These are phyloP conservation scores for Mycogone perniciosa DNA, from an alignment of 2,329 filamentous ascomycete genomes.

Conservation along the genomic window DNA sequence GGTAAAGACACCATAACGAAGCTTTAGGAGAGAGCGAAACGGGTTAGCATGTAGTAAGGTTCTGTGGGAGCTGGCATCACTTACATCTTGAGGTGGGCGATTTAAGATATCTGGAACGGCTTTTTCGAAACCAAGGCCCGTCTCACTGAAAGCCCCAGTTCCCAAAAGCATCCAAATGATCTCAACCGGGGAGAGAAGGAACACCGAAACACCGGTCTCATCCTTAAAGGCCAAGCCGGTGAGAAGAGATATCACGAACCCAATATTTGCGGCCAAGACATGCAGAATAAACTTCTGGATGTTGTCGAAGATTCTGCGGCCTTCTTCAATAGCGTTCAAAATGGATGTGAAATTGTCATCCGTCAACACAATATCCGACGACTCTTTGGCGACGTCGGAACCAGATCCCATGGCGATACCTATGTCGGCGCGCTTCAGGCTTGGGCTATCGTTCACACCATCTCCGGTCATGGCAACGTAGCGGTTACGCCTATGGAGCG, in stretches of 20 bases:
- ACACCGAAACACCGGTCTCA: conserved; percentile 54
- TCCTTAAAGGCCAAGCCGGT: conserved; percentile 67
- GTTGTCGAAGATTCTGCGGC: conserved; percentile 62
- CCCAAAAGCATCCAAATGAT: conserved; percentile 73
- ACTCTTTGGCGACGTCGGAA: conserved; percentile 64
- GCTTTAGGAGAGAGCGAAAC: conserved; percentile 15
- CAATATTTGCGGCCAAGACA: conserved; percentile 60
- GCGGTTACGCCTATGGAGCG: conserved; percentile 56
- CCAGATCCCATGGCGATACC: conserved; percentile 66
- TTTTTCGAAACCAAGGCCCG: conserved; percentile 64
- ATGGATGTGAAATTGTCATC: conserved; percentile 58
- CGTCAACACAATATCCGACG: conserved; percentile 58
- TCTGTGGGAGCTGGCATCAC: conserved; percentile 5
- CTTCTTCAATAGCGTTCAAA: conserved; percentile 51
- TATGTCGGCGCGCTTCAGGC: conserved; percentile 60
- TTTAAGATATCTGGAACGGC: conserved; percentile 61
- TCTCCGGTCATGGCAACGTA: conserved; percentile 67
- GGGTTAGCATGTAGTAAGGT: too few species aligned
- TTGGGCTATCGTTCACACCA: conserved; percentile 64
- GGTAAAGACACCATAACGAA: conserved; percentile 54
- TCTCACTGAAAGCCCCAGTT: conserved; percentile 63
- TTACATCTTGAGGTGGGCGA: conserved; percentile 56
- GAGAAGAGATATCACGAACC: conserved; percentile 59
- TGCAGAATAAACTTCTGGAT: conserved; percentile 66
- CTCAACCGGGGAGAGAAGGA: conserved; percentile 62